phyloP scores from a whole-genome alignment of 2,329 filamentous ascomycete genomes.

The Fusarium nanum region DNA sequence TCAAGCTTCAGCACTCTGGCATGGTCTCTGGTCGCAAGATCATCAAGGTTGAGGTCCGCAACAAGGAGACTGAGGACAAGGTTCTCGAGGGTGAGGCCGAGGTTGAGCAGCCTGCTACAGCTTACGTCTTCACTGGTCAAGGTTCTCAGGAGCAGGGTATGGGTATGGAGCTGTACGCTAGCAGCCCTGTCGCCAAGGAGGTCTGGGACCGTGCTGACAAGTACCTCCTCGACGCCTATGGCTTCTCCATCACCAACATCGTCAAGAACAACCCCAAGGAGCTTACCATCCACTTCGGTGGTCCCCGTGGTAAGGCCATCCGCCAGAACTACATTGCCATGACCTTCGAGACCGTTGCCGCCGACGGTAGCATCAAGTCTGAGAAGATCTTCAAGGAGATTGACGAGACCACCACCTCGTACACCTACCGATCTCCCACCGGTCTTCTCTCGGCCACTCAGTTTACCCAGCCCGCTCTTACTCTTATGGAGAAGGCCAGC shows the following conservation, averaged over 20 bases:
- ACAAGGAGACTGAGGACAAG: conserved; percentile 96
- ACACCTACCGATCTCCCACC: conserved; percentile 96
- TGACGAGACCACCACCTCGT: conserved; percentile 89
- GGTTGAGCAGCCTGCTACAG: conserved; percentile 95
- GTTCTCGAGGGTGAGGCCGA: conserved; percentile 95
- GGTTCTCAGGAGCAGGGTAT: conserved; percentile 99
- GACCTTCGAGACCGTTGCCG: conserved; percentile 97
- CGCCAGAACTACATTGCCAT: conserved; percentile 99
- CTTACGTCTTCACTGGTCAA: conserved; percentile 98
- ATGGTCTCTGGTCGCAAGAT: conserved; percentile 99
- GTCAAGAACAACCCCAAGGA: conserved; percentile 99
- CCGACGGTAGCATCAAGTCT: conserved; percentile 93
- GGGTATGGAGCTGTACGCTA: conserved; percentile 98
- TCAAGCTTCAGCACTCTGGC: conserved; percentile 94
- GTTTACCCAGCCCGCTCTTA: conserved; percentile 97
- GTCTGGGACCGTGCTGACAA: conserved; percentile 98
- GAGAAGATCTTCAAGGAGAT: conserved; percentile 99
- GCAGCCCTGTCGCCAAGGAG: conserved; percentile 92
- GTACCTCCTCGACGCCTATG: conserved; percentile 98
- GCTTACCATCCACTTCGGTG: conserved; percentile 97
- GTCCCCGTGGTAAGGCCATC: conserved; percentile 95
- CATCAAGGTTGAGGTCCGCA: conserved; percentile 97
- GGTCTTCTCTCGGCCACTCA: conserved; percentile 96
- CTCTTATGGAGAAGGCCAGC: conserved; percentile 99
- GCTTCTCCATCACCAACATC: conserved; percentile 97